Evolutionary conservation across 306 rosid genomes (phyloP).

Genomic region (Vachellia pachyceras): DNA sequence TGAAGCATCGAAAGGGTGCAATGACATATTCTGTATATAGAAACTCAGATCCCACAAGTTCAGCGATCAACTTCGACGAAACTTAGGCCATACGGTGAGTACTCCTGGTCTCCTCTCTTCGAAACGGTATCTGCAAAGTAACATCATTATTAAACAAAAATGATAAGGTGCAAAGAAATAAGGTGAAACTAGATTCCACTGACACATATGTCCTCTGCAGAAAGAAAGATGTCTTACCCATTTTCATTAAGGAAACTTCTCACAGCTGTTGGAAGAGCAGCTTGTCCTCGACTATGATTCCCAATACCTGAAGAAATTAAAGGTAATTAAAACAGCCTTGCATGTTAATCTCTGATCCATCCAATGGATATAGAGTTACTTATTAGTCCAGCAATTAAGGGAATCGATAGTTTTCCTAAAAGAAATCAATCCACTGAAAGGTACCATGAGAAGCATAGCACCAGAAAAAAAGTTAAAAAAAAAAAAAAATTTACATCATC

Average conservation of each 20-base stretch:
- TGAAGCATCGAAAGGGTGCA: not conserved
- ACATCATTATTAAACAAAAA: not conserved
- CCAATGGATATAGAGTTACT: constrained; percentile 5
- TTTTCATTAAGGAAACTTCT: constrained; percentile 73
- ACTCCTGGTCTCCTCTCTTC: constrained; percentile 84
- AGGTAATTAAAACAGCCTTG: not conserved
- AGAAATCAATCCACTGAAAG: not conserved
- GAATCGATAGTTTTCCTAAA: not conserved
- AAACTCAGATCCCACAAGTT: not conserved
- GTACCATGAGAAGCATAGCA: not conserved
- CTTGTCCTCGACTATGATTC: constrained; percentile 87
- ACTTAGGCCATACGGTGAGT: constrained; percentile 70
- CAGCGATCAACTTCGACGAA: constrained; percentile 53
- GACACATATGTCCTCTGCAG: constrained; percentile 10
- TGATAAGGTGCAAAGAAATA: not conserved
- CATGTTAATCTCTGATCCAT: not conserved
- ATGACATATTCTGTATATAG: constrained; percentile 2
- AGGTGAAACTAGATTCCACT: not conserved
- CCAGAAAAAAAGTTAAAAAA: not conserved
- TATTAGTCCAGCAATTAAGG: not conserved
- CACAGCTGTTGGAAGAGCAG: constrained; percentile 77
- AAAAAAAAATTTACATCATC: not conserved
- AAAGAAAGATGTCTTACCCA: constrained; percentile 47
- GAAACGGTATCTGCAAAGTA: constrained; percentile 62
- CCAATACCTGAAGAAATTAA: constrained; percentile 64